These are phyloP conservation scores for Chiua sp. DNA, from an alignment of 1,284 basidiomycete genomes.

Conservation along the genomic window DNA sequence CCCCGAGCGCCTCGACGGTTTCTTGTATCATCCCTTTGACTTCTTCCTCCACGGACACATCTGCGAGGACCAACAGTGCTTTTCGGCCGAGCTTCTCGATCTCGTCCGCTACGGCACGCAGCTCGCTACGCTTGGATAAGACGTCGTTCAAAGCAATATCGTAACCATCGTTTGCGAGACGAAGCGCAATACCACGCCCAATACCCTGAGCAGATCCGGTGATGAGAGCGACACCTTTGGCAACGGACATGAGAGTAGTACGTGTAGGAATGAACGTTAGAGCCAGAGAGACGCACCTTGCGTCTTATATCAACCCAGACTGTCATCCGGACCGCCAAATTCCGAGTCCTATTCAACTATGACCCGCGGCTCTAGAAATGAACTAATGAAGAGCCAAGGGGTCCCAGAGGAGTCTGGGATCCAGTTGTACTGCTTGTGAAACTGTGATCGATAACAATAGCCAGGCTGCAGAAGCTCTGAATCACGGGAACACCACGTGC, in stretches of 20 bases:
- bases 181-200: slow-evolving; percentile 17
- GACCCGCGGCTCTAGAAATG: no score
- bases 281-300: no score
- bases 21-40: slow-evolving; percentile 12
- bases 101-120: slow-evolving; percentile 8
- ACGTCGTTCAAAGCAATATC: slow-evolving; percentile 20
- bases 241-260: slow-evolving; percentile 4
- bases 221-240: slow-evolving; percentile 14
- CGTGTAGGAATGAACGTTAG: no score
- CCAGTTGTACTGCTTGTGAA: no score
- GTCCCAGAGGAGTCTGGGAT: no score
- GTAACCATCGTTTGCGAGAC: slow-evolving; percentile 18
- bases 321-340: no score
- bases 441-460: no score
- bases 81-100: slow-evolving; percentile 12
- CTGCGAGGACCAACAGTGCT: slow-evolving; percentile 1
- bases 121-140: slow-evolving; percentile 8
- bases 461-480: no score
- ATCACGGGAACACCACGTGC: no score
- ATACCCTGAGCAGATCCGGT: slow-evolving; percentile 19
- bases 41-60: slow-evolving; percentile 5
- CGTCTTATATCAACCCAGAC: no score
- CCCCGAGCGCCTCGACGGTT: slow-evolving; percentile 5
- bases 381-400: no score
- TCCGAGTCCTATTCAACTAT: no score